These are phyloP conservation scores for Sarcodon aspratus DNA, from an alignment of 768 basidiomycete genomes.

Conservation along the genomic window DNA sequence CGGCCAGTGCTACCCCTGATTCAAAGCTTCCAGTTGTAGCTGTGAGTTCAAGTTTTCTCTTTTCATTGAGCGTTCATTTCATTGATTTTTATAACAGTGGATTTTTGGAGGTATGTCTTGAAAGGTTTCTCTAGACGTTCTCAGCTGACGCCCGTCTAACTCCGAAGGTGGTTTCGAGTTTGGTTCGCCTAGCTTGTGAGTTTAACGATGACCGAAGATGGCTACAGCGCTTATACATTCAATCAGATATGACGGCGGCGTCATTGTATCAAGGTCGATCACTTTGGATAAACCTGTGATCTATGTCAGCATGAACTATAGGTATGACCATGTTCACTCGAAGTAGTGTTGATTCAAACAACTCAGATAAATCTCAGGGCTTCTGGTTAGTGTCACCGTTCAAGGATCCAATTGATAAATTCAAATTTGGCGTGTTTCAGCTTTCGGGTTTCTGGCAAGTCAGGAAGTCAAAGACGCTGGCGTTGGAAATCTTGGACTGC, in stretches of 20 bases:
- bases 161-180: too few species aligned
- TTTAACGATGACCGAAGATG: too few species aligned
- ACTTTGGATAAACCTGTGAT: constrained; percentile 31
- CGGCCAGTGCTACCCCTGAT: constrained; percentile 23
- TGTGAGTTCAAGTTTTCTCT: constrained; percentile 25
- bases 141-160: too few species aligned
- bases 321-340: constrained; percentile 12
- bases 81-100: background rate
- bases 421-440: constrained; percentile 7
- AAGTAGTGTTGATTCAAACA: background rate
- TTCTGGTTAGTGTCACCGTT: background rate
- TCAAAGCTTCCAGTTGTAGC: constrained; percentile 43
- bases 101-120: background rate
- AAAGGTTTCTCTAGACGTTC: background rate
- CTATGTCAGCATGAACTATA: constrained; percentile 46
- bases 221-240: too few species aligned
- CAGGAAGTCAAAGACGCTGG: constrained; percentile 27
- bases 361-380: background rate
- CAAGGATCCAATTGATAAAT: background rate
- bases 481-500: constrained; percentile 36
- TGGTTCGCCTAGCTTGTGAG: too few species aligned
- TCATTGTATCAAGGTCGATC: constrained; percentile 22
- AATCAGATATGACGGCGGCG: background rate
- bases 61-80: background rate
- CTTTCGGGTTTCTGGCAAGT: constrained; percentile 29